These are phyloP conservation scores for Candida sonorensis DNA, from an alignment of 805 yeast species.

Conservation along the genomic window DNA sequence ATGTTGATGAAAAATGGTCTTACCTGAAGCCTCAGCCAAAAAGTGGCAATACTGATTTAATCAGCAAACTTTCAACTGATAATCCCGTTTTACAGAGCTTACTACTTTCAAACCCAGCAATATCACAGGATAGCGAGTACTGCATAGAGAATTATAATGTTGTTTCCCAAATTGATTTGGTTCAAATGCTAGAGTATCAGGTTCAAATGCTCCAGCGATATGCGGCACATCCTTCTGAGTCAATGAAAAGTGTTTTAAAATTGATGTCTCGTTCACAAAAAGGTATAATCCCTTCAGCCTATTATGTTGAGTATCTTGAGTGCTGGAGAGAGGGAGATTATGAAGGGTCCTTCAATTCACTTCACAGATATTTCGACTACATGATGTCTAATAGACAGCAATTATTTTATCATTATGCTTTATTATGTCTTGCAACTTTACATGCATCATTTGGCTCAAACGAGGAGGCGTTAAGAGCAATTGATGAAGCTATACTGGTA, in stretches of 20 bases:
- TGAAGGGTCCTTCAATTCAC: conserved; percentile 49
- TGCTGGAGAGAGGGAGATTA: conserved; percentile 53
- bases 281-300: conserved; percentile 36
- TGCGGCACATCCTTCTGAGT: conserved; percentile 43
- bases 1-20: conserved; percentile 14
- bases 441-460: conserved; percentile 64
- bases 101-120: conserved; percentile 8
- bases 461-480: conserved; percentile 66
- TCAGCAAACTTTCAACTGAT: not conserved
- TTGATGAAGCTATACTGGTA: conserved; percentile 80
- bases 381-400: conserved; percentile 62
- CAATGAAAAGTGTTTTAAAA: conserved; percentile 34
- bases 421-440: conserved; percentile 62
- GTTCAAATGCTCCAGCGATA: conserved; percentile 43
- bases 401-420: conserved; percentile 68
- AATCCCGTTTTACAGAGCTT: conserved; percentile 7
- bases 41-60: not conserved
- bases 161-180: conserved; percentile 45
- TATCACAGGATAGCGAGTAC: too few species aligned
- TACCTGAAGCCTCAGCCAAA: too few species aligned
- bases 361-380: conserved; percentile 64
- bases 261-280: conserved; percentile 42
- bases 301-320: conserved; percentile 57
- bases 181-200: conserved; percentile 44
- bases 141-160: conserved; percentile 27